Evolutionary conservation across 2,329 filamentous ascomycete species (phyloP).

Genomic region (Arthrinium phaeospermum): DNA sequence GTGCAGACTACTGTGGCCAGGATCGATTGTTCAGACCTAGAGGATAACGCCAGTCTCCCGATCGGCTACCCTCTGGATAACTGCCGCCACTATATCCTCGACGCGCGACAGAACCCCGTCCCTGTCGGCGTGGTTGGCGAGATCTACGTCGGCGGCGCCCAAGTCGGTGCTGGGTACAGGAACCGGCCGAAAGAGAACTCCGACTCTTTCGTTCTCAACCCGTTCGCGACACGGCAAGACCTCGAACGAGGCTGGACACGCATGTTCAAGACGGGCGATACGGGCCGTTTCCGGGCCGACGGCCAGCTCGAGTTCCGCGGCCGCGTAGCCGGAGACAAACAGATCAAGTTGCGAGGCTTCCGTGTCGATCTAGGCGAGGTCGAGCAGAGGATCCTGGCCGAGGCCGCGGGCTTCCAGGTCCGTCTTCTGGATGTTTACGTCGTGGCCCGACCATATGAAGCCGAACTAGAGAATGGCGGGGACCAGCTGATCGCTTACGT

Average conservation of each 20-base stretch:
- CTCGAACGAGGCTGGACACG: neutral
- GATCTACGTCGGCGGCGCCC: conserved; percentile 12
- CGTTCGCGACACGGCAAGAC: neutral
- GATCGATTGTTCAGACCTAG: neutral
- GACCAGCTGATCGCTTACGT: too few relatives aligned
- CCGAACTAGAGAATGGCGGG: too few relatives aligned
- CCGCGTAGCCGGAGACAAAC: conserved; percentile 44
- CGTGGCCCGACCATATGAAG: too few relatives aligned
- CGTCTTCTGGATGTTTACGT: too few relatives aligned
- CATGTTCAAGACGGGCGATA: neutral
- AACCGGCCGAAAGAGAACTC: neutral
- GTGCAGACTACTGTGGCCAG: neutral
- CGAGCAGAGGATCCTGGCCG: too few relatives aligned
- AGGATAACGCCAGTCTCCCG: conserved; percentile 25
- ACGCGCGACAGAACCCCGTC: conserved; percentile 28
- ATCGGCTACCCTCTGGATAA: conserved; percentile 30
- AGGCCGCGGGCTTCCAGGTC: too few relatives aligned
- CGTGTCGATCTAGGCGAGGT: conserved; percentile 46
- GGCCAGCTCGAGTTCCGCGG: neutral
- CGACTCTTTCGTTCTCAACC: neutral
- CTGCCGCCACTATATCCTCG: conserved; percentile 29
- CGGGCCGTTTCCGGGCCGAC: neutral
- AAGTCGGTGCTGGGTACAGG: neutral
- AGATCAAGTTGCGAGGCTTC: conserved; percentile 36
- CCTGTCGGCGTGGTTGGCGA: conserved; percentile 28